Conservation (phyloP, 805 yeast genomes). For the Wickerhamomyces chaumierensis region DNA sequence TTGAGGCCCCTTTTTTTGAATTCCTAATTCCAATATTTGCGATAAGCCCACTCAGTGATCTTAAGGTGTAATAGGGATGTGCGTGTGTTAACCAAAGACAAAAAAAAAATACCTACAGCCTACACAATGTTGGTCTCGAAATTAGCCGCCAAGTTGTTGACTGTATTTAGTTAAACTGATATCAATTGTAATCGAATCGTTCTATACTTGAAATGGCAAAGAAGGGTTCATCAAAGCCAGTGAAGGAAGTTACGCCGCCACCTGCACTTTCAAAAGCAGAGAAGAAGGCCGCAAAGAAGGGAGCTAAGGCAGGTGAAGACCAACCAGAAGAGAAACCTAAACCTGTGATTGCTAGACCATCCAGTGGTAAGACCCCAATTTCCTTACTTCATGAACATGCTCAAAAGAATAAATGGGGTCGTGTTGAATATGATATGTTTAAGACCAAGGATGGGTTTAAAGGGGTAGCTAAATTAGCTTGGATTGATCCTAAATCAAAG, state of each 20-base stretch:
- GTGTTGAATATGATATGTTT: slow-evolving; percentile 67
- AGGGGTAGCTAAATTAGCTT: slow-evolving; percentile 53
- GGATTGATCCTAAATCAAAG: slow-evolving; percentile 74
- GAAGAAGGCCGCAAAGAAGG: slow-evolving; percentile 6
- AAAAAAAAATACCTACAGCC: too few relatives aligned
- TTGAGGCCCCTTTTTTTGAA: too few relatives aligned
- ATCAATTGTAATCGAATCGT: too few relatives aligned
- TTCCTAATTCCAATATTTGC: too few relatives aligned
- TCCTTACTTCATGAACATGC: slow-evolving; percentile 78
- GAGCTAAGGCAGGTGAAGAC: slow-evolving; percentile 3
- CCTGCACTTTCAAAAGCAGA: slow-evolving; percentile 4
- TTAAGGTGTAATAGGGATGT: too few relatives aligned
- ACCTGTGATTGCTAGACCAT: slow-evolving; percentile 12
- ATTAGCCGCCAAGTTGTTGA: too few relatives aligned
- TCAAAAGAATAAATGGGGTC: slow-evolving; percentile 83
- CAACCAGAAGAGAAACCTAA: slow-evolving; percentile 3
- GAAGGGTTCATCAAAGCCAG: slow-evolving; percentile 2
- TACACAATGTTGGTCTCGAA: background rate
- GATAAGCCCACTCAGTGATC: too few relatives aligned
- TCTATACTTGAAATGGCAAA: slow-evolving; percentile 10
- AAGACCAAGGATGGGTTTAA: slow-evolving; percentile 44
- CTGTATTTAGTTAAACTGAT: too few relatives aligned
- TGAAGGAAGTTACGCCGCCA: slow-evolving; percentile 6
- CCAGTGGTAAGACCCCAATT: slow-evolving; percentile 75
- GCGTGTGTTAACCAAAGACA: too few relatives aligned